Base-by-base conservation (phyloP, 257 asterid species). In the Solanum lycopersicoides region DNA sequence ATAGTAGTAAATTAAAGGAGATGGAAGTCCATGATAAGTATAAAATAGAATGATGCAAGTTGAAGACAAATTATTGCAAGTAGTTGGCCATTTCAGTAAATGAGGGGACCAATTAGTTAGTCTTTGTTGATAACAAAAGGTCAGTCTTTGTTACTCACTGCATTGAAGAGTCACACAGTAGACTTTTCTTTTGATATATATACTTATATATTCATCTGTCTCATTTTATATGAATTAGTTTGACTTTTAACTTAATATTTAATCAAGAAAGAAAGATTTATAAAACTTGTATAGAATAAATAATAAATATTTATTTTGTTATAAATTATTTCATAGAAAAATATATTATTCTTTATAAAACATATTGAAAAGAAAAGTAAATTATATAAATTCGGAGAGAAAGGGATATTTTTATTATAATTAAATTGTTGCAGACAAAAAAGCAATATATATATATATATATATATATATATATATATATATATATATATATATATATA, bases 91-190 rank as follows among this genome's bases (percentile, higher is more conserved):
- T 91, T 92, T 91, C 89, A 50, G 34, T 25, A 41, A 85, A 12
- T 37, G 92, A 90, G 94, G 90, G 91, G 95, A 86, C 92, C 91
- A 83, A 12, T 30, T 9, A 18, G 65, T 79, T 83, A 66, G 90
- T 60, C 94, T 89, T 88, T 91, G 89, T 86, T 88, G 88, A 60
- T 88, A 86, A 80, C 92, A 89, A 92, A 88, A 92, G 91, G 92
- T 86, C 94, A 87, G n/a, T 7, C 39, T 35, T 34, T 56, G 41
- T 9, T 39, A 18, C 37, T 30, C 28, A 23, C 68, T 47, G 35
- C 47, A 35, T 18, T 71, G 86, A 86, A 86, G 85, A 83, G 89
- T 63, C 90, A 12, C 25, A 84, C 20, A 47, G 14, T 30, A 41
- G 30, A 84, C 82, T 42, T 84, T 71, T 84, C 44, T 45, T 25